These are phyloP conservation scores for Auriculariales sp. DNA, from an alignment of 768 basidiomycete species.

Conservation along the genomic window DNA sequence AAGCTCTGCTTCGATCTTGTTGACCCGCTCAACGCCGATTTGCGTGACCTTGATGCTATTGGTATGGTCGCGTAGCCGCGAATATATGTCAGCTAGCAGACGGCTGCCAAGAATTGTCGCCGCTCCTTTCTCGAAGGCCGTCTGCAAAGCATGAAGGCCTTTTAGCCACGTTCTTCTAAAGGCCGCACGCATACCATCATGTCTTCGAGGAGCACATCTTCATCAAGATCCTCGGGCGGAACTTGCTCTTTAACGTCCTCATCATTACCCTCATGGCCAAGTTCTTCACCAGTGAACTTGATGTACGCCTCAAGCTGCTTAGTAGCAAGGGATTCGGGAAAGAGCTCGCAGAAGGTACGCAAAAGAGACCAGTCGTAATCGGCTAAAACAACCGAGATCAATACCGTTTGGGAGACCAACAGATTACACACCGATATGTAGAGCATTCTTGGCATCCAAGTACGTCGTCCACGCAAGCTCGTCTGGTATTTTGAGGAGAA, in stretches of 20 bases:
- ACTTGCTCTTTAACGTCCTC: conserved; percentile 18
- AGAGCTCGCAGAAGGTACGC: conserved; percentile 44
- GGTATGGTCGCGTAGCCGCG: conserved; percentile 55
- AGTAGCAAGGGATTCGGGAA: conserved; percentile 45
- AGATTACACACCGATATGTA: conserved; percentile 40
- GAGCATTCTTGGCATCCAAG: conserved; percentile 60
- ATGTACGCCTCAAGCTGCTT: conserved; percentile 55
- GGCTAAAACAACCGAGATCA: conserved; percentile 23
- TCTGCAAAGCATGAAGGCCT: conserved; percentile 33
- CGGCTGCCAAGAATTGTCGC: conserved; percentile 55
- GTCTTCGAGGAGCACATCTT: conserved; percentile 38
- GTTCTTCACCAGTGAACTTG: conserved; percentile 34
- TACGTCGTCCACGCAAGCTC: conserved; percentile 70
- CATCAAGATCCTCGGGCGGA: conserved; percentile 22
- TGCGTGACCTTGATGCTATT: conserved; percentile 61
- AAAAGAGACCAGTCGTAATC: conserved; percentile 45
- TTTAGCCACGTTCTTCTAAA: conserved; percentile 4
- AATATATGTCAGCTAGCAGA: conserved; percentile 49
- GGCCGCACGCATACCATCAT: conserved; percentile 34
- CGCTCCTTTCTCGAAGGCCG: conserved; percentile 32
- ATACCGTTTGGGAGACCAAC: conserved; percentile 2
- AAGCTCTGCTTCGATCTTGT: conserved; percentile 36
- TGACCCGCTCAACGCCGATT: conserved; percentile 44
- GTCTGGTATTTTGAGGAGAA: conserved; percentile 63
- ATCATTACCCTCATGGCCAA: conserved; percentile 26